phyloP scores from a whole-genome alignment of 768 basidiomycete species.

The Lentinula edodes region DNA sequence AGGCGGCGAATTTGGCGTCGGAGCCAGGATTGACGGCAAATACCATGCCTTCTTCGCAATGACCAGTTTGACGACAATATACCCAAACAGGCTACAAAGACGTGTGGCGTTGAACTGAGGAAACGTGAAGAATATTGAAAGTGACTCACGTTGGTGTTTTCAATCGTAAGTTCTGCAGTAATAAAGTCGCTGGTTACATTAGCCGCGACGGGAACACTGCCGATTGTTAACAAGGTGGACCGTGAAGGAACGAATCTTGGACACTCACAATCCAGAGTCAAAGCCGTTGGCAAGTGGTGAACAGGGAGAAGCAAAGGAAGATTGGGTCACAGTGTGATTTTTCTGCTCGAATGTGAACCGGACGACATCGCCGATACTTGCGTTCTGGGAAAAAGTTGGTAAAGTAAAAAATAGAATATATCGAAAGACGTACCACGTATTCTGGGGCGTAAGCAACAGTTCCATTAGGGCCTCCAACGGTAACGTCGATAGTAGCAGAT shows the following conservation, averaged over 20 bases:
- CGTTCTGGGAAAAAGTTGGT: conserved; percentile 28
- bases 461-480: conserved; percentile 41
- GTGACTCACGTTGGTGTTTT: conserved; percentile 22
- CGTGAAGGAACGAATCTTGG: not conserved
- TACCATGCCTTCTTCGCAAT: conserved; percentile 54
- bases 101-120: not conserved
- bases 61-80: conserved; percentile 50
- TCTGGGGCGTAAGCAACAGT: conserved; percentile 33
- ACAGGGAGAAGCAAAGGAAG: conserved; percentile 47
- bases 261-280: conserved; percentile 52
- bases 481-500: conserved; percentile 34
- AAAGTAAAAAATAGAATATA: not conserved
- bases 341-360: conserved; percentile 48
- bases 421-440: conserved; percentile 27
- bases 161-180: conserved; percentile 35
- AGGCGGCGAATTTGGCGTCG: conserved; percentile 39
- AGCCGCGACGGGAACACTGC: conserved; percentile 42
- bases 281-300: conserved; percentile 36
- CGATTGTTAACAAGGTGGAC: not conserved
- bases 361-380: conserved; percentile 39
- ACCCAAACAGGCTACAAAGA: conserved; percentile 43
- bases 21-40: conserved; percentile 57
- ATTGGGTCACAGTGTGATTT: conserved; percentile 58
- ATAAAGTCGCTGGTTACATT: conserved; percentile 37
- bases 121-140: not conserved